phyloP scores from a whole-genome alignment of 164 flowering plant species.

The Berberis thunbergii region DNA sequence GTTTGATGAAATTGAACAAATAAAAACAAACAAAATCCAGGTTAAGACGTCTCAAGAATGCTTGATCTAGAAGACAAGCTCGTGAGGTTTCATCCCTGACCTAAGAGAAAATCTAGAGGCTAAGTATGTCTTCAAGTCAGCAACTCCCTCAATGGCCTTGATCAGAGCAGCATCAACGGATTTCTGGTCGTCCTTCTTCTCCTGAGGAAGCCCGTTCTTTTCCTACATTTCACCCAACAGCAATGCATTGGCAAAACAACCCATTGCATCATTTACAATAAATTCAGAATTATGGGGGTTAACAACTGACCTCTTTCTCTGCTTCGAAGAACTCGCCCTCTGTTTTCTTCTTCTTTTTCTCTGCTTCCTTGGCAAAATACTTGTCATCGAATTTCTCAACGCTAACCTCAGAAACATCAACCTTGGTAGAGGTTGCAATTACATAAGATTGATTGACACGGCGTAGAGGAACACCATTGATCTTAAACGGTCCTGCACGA shows the following conservation, averaged over 20 bases:
- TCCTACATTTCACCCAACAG: conserved; percentile 29
- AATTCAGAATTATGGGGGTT: not conserved
- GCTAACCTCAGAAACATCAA: conserved; percentile 58
- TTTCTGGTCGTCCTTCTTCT: conserved; percentile 60
- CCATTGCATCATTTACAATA: not conserved
- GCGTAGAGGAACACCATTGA: conserved; percentile 89
- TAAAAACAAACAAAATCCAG: not conserved
- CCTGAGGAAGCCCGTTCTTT: conserved; percentile 45
- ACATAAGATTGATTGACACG: conserved; percentile 80
- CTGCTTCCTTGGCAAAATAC: conserved; percentile 53
- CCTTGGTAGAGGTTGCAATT: conserved; percentile 81
- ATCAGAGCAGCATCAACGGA: conserved; percentile 45
- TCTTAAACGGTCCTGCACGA: conserved; percentile 63
- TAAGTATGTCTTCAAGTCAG: conserved; percentile 59
- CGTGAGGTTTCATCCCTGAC: conserved; percentile 80
- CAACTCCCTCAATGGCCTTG: conserved; percentile 45
- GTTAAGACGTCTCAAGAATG: not conserved
- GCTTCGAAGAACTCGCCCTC: conserved; percentile 87
- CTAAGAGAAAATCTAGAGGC: conserved; percentile 59
- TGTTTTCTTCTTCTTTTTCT: conserved; percentile 60
- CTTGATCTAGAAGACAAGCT: conserved; percentile 46
- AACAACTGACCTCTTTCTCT: conserved; percentile 54
- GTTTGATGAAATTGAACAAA: conserved; percentile 1
- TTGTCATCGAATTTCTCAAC: conserved; percentile 68
- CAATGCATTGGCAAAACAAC: not conserved